Conservation (phyloP, 495 filamentous ascomycete species). For the Penicillium roqueforti region DNA sequence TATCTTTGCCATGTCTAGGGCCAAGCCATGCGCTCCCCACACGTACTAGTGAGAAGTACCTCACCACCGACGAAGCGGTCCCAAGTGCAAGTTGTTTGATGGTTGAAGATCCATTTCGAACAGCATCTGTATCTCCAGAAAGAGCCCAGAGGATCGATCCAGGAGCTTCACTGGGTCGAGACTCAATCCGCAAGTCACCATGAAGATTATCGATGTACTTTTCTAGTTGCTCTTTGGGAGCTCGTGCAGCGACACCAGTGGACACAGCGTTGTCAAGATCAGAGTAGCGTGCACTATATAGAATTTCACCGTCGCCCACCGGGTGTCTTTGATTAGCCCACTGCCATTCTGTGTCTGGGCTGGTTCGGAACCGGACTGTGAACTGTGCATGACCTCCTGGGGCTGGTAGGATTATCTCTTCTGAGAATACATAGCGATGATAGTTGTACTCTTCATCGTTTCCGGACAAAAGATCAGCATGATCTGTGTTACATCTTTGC, state of each 20-base stretch:
- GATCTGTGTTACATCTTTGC: constrained; percentile 17
- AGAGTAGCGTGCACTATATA: constrained; percentile 27
- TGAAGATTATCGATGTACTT: constrained; percentile 60
- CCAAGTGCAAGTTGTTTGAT: constrained; percentile 58
- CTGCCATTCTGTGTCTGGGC: constrained; percentile 56
- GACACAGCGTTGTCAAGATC: not conserved
- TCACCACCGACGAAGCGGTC: constrained; percentile 47
- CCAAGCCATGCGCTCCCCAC: constrained; percentile 81
- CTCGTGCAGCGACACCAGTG: constrained; percentile 12
- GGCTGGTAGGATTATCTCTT: constrained; percentile 31
- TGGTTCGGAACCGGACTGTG: constrained; percentile 68
- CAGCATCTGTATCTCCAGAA: constrained; percentile 49
- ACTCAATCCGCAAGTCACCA: constrained; percentile 51
- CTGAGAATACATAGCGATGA: constrained; percentile 40
- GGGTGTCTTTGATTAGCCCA: constrained; percentile 68
- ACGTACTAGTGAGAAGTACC: constrained; percentile 79
- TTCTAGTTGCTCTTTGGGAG: constrained; percentile 42
- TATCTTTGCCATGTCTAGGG: constrained; percentile 71
- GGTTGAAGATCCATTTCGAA: constrained; percentile 52
- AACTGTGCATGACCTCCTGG: constrained; percentile 50
- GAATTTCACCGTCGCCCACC: constrained; percentile 58
- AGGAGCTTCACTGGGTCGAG: constrained; percentile 61
- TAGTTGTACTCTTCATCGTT: constrained; percentile 16
- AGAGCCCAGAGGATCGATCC: constrained; percentile 69
- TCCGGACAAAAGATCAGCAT: constrained; percentile 34